These are phyloP conservation scores for Fusarium transvaalense DNA, from an alignment of 2,329 filamentous ascomycete genomes.

Conservation along the genomic window DNA sequence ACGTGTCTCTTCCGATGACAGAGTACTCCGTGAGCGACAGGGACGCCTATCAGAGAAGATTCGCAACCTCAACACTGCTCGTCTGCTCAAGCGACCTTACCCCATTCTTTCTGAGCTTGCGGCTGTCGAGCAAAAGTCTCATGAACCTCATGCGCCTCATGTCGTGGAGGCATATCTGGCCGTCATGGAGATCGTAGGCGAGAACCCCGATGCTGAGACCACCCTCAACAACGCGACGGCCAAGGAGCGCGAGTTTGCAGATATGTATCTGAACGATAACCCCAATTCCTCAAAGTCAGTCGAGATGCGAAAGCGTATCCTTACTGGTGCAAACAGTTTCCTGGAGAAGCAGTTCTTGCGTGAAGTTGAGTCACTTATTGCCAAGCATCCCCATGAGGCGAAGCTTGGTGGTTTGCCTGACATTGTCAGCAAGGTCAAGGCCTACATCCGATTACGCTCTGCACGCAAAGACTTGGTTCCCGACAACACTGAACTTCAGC, in stretches of 20 bases:
- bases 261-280: constrained; percentile 81
- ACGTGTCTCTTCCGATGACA: constrained; percentile 71
- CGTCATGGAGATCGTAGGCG: constrained; percentile 81
- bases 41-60: constrained; percentile 83
- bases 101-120: constrained; percentile 82
- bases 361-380: constrained; percentile 81
- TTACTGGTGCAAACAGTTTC: constrained; percentile 82
- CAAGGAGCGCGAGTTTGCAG: constrained; percentile 80
- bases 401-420: constrained; percentile 91
- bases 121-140: constrained; percentile 76
- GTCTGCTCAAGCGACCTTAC: constrained; percentile 75
- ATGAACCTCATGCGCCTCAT: constrained; percentile 78
- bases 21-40: constrained; percentile 86
- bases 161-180: constrained; percentile 86
- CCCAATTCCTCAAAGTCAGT: constrained; percentile 73
- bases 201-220: constrained; percentile 72
- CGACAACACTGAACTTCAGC: constrained; percentile 84
- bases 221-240: constrained; percentile 73
- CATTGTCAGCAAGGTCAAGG: constrained; percentile 89
- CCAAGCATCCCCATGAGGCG: constrained; percentile 88
- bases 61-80: constrained; percentile 79
- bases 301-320: constrained; percentile 80
- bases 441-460: constrained; percentile 86
- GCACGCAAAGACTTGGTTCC: constrained; percentile 85
- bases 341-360: constrained; percentile 85